Base-by-base conservation (phyloP, 495 filamentous ascomycete species). In the Mytilinidion resinicola region DNA sequence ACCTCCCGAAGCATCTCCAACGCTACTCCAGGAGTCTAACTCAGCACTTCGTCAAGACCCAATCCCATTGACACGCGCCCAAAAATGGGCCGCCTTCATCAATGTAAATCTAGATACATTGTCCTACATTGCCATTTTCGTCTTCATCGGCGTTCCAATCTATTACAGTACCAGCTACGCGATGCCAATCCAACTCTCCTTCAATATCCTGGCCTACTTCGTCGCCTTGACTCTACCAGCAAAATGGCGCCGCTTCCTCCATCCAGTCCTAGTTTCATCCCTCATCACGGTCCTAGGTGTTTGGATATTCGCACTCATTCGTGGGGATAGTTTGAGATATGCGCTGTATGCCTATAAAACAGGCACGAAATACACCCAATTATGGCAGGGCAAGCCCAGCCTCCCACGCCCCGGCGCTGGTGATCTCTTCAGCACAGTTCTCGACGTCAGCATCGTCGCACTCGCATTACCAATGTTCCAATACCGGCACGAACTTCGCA, bases 381-480 rank as follows among this genome's bases (percentile, higher is more conserved):
- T 82, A 42, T 78, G 74, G 73, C 62, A 66, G 10, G 56, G 66
- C 15, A 57, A 59, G 1, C 42, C 41, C 7, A 61, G 59, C 12
- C 50, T 53, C 1, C 57, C 55, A 4, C 48, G 63, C 20, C 77
- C 78, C 0, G 78, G 79, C 4, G 79, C 78, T 3, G 79, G 77
- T 14, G 78, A 82, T 55, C 56, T 82, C 38, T 73, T 82, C 53
- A 59, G 71, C 48, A 74, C 69, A 42, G 56, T 76, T 15, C 69
- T 82, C 3, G 77, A 83, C 66, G 77, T 77, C 0, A 72, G 71
- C 52, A 82, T 83, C 59, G 74, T 83, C 6, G 68, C 78, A 1
- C 73, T 83, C 8, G 79, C 80, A 6, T 66, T 82, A 9, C 78
- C 80, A 0, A 80, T 82, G 74, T 80, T 77, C 63, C 70, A 71